These are phyloP conservation scores for Nothophaeocryptopus gaeumannii DNA, from an alignment of 2,329 filamentous ascomycete genomes.

Conservation along the genomic window DNA sequence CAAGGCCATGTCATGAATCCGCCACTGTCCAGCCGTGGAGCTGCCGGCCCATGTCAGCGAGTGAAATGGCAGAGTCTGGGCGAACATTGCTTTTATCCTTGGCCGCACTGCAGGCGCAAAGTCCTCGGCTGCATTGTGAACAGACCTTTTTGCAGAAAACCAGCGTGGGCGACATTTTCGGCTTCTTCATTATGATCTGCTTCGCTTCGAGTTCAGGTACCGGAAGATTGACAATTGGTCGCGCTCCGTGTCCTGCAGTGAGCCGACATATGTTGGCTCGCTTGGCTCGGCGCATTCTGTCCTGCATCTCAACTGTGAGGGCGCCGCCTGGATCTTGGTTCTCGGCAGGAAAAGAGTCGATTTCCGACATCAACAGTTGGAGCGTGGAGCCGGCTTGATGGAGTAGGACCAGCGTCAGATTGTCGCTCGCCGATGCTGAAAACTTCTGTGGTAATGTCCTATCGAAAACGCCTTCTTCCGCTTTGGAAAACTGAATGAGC, in stretches of 20 bases:
- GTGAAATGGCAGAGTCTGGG: too few species aligned
- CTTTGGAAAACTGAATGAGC: constrained; percentile 10
- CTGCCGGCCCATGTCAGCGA: too few species aligned
- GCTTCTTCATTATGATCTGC: constrained; percentile 15
- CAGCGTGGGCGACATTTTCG: constrained; percentile 2
- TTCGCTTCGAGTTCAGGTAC: constrained; percentile 13
- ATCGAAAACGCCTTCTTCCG: constrained; percentile 2
- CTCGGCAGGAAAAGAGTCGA: constrained; percentile 7
- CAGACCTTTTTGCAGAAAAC: constrained; percentile 2
- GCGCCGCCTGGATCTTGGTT: constrained; percentile 1
- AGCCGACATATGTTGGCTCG: neutral
- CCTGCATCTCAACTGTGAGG: constrained; percentile 9
- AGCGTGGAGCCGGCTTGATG: constrained; percentile 8
- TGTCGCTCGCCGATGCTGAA: neutral
- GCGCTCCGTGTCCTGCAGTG: constrained; percentile 2
- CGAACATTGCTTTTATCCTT: neutral
- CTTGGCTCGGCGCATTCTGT: neutral
- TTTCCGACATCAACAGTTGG: constrained; percentile 3
- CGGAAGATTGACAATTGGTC: constrained; percentile 5
- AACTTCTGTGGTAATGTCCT: neutral
- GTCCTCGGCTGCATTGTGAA: neutral
- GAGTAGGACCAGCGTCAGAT: constrained; percentile 10
- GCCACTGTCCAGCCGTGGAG: too few species aligned
- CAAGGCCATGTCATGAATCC: too few species aligned
- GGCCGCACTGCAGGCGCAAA: constrained; percentile 9